Conservation (phyloP, 208 protist genomes). For the Acanthamoeba castellanii region DNA sequence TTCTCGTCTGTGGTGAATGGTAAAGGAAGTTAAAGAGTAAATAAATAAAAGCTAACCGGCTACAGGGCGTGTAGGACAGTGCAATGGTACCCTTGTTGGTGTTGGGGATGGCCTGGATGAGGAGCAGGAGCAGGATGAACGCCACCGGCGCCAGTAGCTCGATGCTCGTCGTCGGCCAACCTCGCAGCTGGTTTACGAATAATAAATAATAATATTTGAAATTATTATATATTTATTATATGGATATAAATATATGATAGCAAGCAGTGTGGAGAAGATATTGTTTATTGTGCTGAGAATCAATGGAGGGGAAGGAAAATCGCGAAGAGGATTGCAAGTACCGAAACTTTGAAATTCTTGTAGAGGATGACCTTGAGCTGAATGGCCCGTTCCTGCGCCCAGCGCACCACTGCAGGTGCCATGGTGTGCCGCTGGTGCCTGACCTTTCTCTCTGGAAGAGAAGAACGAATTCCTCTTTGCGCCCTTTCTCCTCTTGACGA, state of each 20-base stretch:
- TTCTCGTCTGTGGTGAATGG: background rate
- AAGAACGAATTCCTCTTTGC: background rate
- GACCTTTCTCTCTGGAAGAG: background rate
- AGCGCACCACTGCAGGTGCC: background rate
- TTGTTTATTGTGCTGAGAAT: too few species aligned
- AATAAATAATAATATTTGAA: constrained; percentile 17
- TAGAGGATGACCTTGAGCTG: constrained; percentile 62
- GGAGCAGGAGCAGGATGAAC: constrained; percentile 59
- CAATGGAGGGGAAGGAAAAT: background rate
- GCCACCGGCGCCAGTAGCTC: constrained; percentile 42
- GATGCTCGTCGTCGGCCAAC: constrained; percentile 14
- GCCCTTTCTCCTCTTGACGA: background rate
- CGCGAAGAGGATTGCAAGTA: background rate
- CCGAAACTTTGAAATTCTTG: constrained; percentile 54
- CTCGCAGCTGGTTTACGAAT: background rate
- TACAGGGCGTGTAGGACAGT: background rate
- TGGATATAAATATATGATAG: background rate
- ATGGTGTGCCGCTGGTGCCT: background rate
- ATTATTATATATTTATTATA: too few species aligned
- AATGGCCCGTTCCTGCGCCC: background rate
- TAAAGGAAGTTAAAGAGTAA: background rate
- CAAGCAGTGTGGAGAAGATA: background rate
- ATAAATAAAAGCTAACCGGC: background rate
- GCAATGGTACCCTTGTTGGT: background rate
- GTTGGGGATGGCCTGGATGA: constrained; percentile 46